Conservation (phyloP, 257 asterid species). For the Ehretia macrophylla region DNA sequence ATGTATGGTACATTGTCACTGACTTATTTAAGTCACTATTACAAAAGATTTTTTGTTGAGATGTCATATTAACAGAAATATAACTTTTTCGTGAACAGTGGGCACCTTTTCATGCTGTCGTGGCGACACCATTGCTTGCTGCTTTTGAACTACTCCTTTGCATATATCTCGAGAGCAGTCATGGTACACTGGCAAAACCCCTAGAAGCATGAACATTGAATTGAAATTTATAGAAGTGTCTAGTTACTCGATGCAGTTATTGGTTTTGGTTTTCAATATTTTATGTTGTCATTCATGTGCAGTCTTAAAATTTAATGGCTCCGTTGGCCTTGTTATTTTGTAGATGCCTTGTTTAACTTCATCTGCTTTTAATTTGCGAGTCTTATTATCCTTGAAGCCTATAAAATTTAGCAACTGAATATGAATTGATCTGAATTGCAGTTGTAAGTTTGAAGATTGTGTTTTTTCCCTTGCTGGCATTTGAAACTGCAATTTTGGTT, state of each 20-base stretch:
- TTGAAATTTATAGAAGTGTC: neutral
- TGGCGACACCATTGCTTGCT: conserved; percentile 83
- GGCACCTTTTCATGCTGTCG: conserved; percentile 90
- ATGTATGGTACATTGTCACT: conserved; percentile 44
- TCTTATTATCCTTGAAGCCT: neutral
- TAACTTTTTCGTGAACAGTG: conserved; percentile 55
- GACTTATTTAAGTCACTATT: neutral
- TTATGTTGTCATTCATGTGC: too few relatives aligned
- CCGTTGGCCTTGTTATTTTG: neutral
- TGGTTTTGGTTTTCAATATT: too few relatives aligned
- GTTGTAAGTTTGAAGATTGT: conserved; percentile 91
- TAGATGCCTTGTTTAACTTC: neutral
- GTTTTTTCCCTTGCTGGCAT: conserved; percentile 77
- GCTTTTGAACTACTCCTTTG: conserved; percentile 95
- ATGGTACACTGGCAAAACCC: conserved; percentile 44
- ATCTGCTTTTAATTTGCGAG: neutral
- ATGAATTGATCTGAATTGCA: conserved; percentile 37
- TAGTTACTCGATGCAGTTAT: too few relatives aligned
- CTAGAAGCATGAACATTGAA: neutral
- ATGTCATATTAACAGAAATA: conserved; percentile 7
- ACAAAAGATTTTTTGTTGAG: neutral
- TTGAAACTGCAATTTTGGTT: conserved; percentile 77
- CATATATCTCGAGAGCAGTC: conserved; percentile 59
- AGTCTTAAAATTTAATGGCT: too few relatives aligned
- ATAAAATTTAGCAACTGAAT: neutral